Percentiles rank a stretch among this genome's conserved stretches.
These are phyloP conservation scores for Corylus americana DNA, from an alignment of 306 rosid genomes.

Conservation along the genomic window DNA sequence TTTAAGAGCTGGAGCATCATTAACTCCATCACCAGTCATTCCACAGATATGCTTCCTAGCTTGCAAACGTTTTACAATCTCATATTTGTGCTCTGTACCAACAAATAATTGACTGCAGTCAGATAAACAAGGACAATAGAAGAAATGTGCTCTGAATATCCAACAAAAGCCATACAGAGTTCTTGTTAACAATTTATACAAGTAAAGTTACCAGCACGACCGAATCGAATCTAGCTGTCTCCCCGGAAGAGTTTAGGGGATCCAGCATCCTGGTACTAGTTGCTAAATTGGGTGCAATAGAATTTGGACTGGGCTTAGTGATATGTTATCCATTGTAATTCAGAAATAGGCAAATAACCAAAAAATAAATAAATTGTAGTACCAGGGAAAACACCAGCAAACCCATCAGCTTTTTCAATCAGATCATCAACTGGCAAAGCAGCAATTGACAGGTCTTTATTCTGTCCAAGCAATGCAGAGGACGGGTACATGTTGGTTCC, in stretches of 20 bases:
- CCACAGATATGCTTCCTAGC: slow-evolving; percentile 82
- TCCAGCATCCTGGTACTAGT: slow-evolving; percentile 13
- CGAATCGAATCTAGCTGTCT: not conserved
- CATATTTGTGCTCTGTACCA: slow-evolving; percentile 77
- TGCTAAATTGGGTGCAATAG: slow-evolving; percentile 8
- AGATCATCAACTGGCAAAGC: slow-evolving; percentile 81
- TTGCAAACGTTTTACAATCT: slow-evolving; percentile 77
- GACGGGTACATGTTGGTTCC: slow-evolving; percentile 94
- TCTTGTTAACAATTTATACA: slow-evolving; percentile 2
- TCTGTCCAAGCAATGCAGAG: slow-evolving; percentile 66
- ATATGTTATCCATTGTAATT: not conserved
- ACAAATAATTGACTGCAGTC: slow-evolving; percentile 2
- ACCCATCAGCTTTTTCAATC: slow-evolving; percentile 86
- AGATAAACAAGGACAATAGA: slow-evolving; percentile 13
- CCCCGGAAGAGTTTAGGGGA: slow-evolving; percentile 10
- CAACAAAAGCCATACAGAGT: not conserved
- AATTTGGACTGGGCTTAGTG: slow-evolving; percentile 4
- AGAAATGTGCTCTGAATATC: not conserved
- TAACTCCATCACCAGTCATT: slow-evolving; percentile 92
- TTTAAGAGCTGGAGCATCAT: slow-evolving; percentile 88
- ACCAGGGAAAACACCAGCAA: slow-evolving; percentile 92
- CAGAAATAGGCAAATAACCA: not conserved
- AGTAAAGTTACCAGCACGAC: not conserved
- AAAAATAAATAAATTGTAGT: not conserved
- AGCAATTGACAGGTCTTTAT: slow-evolving; percentile 56